Base-by-base conservation (phyloP, 1,139 yeast species). In the Zygoascus meyerae region DNA sequence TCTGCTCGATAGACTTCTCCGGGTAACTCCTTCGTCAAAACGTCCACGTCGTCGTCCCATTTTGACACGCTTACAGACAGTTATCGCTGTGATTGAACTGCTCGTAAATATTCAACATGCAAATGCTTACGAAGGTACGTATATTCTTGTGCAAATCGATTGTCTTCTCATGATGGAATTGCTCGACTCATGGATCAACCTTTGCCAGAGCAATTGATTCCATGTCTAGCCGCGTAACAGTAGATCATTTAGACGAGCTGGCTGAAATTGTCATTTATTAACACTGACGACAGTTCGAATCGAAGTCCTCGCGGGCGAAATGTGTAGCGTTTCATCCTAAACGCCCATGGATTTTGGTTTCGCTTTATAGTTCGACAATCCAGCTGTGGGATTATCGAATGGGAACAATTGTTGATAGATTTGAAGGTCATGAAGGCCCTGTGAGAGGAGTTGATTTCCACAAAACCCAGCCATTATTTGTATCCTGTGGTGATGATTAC, bases 311-410 rank as follows among this genome's bases (percentile, higher is more conserved):
- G 48, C 78, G 98, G 77, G 97, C 97, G 46, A 94, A 94, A 71
- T 97, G 97, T 55, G 89, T 94, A 62, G 97, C 98, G 49, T 92
- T 94, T 70, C 99, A 94, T 67, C 97, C 98, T 45, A 84, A 82
- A 56, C 75, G 83, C 66, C 97, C 99, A 47, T 94, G 98, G 97
- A 86, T 87, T 47, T 75, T 94, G 59, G 97, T 92, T 33, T 89
- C 97, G 5, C 76, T 94, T 55, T 95, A 90, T 68, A 86, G 96
- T 18, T 87, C 96, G 29, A 87, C 96, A 15, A 90, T 92, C 65
- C 98, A 92, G 68, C 75, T 92, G 55, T 94, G 99, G 99, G 99
- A 94, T 68, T 94, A 94, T 70, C 82, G 99, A 64, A 94, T 94
- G 98, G 99, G 99, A 42, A 89, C 97, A 2, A 73, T 94, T 62